A percentile compares a stretch with the other conserved stretches of the same genome.
These are phyloP conservation scores for Pyrus bretschneideri DNA, from an alignment of 306 rosid genomes.

Conservation along the genomic window DNA sequence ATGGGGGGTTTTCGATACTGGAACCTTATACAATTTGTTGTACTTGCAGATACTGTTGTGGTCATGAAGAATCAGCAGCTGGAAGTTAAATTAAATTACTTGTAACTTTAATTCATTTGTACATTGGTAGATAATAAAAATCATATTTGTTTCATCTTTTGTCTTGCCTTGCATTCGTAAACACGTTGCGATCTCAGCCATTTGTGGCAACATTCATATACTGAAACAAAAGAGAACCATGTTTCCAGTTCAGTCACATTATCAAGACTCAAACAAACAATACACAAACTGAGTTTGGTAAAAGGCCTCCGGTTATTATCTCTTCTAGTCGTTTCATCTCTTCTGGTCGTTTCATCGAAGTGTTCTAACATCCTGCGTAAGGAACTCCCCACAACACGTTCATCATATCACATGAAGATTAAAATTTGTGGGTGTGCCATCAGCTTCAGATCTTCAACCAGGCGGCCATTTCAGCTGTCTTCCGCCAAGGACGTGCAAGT, in stretches of 20 bases:
- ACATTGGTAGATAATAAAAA: constrained; percentile 5
- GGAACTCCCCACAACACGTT: neutral
- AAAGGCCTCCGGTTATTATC: neutral
- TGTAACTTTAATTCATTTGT: constrained; percentile 3
- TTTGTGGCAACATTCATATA: too few species aligned
- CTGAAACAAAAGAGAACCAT: neutral
- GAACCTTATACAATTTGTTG: neutral
- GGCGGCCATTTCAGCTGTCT: constrained; percentile 88
- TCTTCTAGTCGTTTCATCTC: neutral
- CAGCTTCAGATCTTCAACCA: constrained; percentile 41
- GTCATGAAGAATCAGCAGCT: neutral
- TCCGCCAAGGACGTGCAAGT: constrained; percentile 86
- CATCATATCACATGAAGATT: neutral
- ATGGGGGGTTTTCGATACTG: neutral
- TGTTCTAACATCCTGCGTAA: neutral
- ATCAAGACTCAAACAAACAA: neutral
- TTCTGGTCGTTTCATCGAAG: neutral
- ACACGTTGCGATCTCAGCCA: neutral
- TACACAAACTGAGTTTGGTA: neutral
- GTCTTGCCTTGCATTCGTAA: neutral
- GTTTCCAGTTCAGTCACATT: neutral
- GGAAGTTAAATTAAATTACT: neutral
- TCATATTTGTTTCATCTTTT: neutral
- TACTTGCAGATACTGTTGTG: constrained; percentile 2
- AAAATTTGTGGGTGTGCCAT: neutral